Evolutionary conservation across 495 filamentous ascomycete species (phyloP).

Genomic region (Penicillium soppii): DNA sequence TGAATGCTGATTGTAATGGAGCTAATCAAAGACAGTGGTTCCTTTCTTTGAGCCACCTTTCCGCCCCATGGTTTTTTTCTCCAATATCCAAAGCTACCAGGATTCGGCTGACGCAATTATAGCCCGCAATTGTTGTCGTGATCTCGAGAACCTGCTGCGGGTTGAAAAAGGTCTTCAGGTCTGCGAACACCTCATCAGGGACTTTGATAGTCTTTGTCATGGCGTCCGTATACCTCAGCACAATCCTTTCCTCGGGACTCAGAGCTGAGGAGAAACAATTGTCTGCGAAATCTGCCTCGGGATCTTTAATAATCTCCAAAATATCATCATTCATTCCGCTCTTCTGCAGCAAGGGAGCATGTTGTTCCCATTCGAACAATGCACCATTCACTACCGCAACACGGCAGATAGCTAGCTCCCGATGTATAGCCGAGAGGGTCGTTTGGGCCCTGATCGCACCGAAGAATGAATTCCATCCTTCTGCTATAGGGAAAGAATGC

Average conservation of each 20-base stretch:
- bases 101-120: constrained; percentile 86
- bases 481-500: constrained; percentile 68
- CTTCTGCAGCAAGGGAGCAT: constrained; percentile 60
- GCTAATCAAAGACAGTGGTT: neutral
- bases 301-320: constrained; percentile 39
- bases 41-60: neutral
- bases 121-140: constrained; percentile 74
- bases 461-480: constrained; percentile 81
- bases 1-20: too few relatives aligned
- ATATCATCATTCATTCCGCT: constrained; percentile 51
- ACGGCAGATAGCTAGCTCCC: constrained; percentile 74
- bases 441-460: constrained; percentile 70
- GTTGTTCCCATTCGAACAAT: constrained; percentile 77
- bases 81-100: constrained; percentile 80
- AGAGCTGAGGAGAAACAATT: constrained; percentile 31
- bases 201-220: constrained; percentile 70
- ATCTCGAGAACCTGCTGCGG: constrained; percentile 76
- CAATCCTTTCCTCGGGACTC: constrained; percentile 59
- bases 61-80: constrained; percentile 45
- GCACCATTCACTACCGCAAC: constrained; percentile 73
- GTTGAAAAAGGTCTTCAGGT: constrained; percentile 55
- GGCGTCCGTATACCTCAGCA: constrained; percentile 69
- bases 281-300: constrained; percentile 16
- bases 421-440: constrained; percentile 53
- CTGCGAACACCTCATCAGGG: constrained; percentile 60